Conservation (phyloP, 176 grass and related monocot species). For the Carex kokanica region DNA sequence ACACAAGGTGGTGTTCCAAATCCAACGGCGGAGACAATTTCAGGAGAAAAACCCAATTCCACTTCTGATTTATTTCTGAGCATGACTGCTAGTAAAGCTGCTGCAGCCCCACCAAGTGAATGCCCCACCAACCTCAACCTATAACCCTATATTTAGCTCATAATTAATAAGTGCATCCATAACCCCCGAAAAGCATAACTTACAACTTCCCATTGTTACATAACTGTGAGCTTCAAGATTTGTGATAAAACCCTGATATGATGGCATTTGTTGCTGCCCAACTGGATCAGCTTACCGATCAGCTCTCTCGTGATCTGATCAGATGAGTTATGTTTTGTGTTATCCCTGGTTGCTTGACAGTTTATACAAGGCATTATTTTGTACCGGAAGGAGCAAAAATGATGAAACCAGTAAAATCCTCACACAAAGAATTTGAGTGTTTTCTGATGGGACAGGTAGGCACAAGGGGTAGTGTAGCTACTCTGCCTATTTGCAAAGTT, state of each 20-base stretch:
- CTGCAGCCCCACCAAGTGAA: constrained; percentile 87
- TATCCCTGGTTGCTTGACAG: background rate
- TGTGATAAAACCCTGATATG: background rate
- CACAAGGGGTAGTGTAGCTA: background rate
- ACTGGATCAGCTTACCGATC: background rate
- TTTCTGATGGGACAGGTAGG: background rate
- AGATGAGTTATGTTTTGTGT: background rate
- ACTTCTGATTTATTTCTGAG: constrained; percentile 72
- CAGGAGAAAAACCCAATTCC: constrained; percentile 88
- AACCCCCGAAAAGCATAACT: background rate
- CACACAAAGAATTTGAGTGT: background rate
- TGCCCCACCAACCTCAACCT: constrained; percentile 81
- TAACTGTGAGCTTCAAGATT: background rate
- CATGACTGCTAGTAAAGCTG: constrained; percentile 82
- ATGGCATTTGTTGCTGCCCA: background rate
- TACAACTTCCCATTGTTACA: background rate
- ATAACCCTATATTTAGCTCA: constrained; percentile 55
- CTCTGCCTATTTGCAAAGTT: background rate
- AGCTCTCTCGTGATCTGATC: background rate
- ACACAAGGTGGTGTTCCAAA: constrained; percentile 89
- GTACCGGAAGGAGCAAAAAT: background rate
- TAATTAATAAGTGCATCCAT: constrained; percentile 1
- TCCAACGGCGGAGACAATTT: constrained; percentile 84
- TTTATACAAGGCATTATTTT: background rate
- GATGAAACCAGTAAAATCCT: background rate